A percentile compares a stretch with the other conserved stretches of the same genome.
Evolutionary conservation across 2,329 filamentous ascomycete species (phyloP).

Genomic region (Xylaria digitata): DNA sequence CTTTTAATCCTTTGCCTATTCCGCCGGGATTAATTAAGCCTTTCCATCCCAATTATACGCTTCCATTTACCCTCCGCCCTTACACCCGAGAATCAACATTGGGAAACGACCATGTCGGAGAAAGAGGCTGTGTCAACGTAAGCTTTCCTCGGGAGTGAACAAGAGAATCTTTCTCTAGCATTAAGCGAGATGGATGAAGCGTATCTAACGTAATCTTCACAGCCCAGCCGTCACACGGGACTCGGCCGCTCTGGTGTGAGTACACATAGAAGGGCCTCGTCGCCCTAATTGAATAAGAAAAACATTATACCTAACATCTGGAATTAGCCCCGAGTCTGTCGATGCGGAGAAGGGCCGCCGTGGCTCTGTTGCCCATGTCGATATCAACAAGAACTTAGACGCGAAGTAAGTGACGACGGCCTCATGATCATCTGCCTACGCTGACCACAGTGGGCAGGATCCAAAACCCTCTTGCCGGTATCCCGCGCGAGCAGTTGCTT

Average conservation of each 20-base stretch:
- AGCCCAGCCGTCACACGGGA: constrained; percentile 21
- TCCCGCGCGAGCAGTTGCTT: constrained; percentile 64
- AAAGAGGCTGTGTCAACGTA: constrained; percentile 30
- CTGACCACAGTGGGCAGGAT: constrained; percentile 50
- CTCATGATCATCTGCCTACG: not conserved
- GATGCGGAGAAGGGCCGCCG: constrained; percentile 52
- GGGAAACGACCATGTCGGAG: constrained; percentile 28
- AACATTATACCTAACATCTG: constrained; percentile 18
- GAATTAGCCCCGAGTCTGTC: constrained; percentile 17
- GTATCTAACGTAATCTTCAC: constrained; percentile 15
- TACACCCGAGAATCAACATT: not conserved
- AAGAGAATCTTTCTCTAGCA: not conserved
- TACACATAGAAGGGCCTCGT: constrained; percentile 7
- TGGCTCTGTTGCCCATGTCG: constrained; percentile 50
- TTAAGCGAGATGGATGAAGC: not conserved
- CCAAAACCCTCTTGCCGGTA: constrained; percentile 60
- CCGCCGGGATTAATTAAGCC: constrained; percentile 1
- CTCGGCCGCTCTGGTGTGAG: constrained; percentile 22
- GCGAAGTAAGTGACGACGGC: constrained; percentile 55
- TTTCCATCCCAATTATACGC: not conserved
- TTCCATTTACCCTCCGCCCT: not conserved
- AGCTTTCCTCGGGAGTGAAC: not conserved
- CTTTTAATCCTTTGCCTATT: not conserved
- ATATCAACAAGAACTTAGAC: constrained; percentile 60
- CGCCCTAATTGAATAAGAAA: not conserved